Conservation (phyloP, 2,329 filamentous ascomycete species). For the Cercospora sp. region DNA sequence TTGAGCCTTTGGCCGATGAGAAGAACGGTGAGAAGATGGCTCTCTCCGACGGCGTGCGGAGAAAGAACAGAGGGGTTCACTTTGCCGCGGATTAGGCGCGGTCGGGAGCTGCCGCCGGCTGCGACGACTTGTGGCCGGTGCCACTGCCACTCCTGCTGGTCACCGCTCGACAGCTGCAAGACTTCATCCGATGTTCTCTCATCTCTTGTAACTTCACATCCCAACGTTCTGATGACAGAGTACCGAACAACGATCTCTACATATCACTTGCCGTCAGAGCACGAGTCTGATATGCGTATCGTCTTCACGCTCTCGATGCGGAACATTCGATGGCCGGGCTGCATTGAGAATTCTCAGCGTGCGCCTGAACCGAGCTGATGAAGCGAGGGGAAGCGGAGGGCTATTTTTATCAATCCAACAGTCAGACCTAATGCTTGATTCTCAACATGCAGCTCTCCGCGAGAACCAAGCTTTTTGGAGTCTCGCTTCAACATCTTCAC, state of each 20-base stretch:
- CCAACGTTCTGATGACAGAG: not conserved
- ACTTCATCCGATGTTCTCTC: not conserved
- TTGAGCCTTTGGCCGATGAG: too few species aligned
- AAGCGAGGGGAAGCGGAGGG: not conserved
- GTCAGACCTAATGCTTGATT: not conserved
- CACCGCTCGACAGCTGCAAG: not conserved
- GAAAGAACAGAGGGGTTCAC: not conserved
- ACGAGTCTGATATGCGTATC: not conserved
- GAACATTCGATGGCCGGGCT: not conserved
- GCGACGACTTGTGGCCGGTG: not conserved
- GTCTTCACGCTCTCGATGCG: not conserved
- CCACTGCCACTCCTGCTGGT: not conserved
- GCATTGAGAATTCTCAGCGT: not conserved
- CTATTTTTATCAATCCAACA: not conserved
- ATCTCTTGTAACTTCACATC: not conserved
- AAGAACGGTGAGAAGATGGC: too few species aligned
- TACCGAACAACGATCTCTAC: not conserved
- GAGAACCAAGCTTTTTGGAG: not conserved
- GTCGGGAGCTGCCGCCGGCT: not conserved
- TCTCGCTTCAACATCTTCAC: not conserved
- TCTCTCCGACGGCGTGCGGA: too few species aligned
- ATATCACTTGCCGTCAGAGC: not conserved
- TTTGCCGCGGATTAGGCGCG: not conserved
- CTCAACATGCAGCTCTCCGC: not conserved
- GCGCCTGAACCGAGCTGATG: not conserved